These are phyloP conservation scores for Rhytidiadelphus loreus DNA, from an alignment of 225 moss, liverwort and hornwort species.

Conservation along the genomic window DNA sequence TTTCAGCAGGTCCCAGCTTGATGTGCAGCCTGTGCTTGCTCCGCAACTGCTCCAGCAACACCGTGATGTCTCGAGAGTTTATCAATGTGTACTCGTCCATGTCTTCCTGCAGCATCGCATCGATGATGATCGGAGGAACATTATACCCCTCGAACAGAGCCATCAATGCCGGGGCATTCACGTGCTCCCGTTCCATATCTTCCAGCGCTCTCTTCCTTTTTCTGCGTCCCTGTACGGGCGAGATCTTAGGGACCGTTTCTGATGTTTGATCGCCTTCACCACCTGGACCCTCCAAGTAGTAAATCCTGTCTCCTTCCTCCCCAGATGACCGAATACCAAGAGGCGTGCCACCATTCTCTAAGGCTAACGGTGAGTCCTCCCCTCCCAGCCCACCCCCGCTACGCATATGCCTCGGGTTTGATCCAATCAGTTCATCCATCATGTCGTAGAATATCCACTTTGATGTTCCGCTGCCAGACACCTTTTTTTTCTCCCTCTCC, in stretches of 20 bases:
- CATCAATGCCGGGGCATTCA: slow-evolving; percentile 37
- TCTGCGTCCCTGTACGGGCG: slow-evolving; percentile 34
- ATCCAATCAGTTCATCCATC: slow-evolving; percentile 55
- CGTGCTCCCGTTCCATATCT: slow-evolving; percentile 41
- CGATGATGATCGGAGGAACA: slow-evolving; percentile 29
- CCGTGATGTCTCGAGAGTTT: slow-evolving; percentile 30
- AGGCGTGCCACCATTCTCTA: slow-evolving; percentile 27
- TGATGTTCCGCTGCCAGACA: slow-evolving; percentile 30
- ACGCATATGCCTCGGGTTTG: slow-evolving; percentile 41
- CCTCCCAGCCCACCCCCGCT: slow-evolving; percentile 30
- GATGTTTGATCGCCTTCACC: slow-evolving; percentile 47
- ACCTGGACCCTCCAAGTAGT: slow-evolving; percentile 22
- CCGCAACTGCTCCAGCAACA: slow-evolving; percentile 38
- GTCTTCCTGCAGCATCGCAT: slow-evolving; percentile 54
- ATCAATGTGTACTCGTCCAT: slow-evolving; percentile 47
- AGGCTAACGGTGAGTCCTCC: slow-evolving; percentile 26
- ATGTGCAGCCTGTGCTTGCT: slow-evolving; percentile 47
- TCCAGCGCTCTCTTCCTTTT: slow-evolving; percentile 44
- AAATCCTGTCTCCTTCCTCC: slow-evolving; percentile 42
- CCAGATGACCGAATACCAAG: slow-evolving; percentile 31
- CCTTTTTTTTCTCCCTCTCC: slow-evolving; percentile 41
- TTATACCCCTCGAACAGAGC: slow-evolving; percentile 41
- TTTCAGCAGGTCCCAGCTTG: slow-evolving; percentile 48
- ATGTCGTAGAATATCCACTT: slow-evolving; percentile 53
- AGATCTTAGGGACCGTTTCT: slow-evolving; percentile 42